A percentile compares a stretch with the other conserved stretches of the same genome.
These are phyloP conservation scores for Melanopsichium pennsylvanicum DNA, from an alignment of 1,284 basidiomycete species.

Conservation along the genomic window DNA sequence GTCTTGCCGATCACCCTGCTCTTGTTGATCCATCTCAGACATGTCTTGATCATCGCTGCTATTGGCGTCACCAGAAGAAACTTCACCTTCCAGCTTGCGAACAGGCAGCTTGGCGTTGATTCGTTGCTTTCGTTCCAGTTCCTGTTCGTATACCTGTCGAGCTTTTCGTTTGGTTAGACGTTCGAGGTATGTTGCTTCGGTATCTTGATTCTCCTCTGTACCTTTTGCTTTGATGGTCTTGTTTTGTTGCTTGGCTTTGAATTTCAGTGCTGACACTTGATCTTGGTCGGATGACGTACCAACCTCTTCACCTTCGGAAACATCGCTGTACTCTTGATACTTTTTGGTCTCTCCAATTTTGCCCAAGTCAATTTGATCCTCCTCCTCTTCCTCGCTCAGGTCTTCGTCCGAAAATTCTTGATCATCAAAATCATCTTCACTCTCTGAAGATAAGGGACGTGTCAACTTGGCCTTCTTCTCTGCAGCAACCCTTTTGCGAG, in stretches of 20 bases:
- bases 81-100: conserved; percentile 22
- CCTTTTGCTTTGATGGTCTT: no score
- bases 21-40: background rate
- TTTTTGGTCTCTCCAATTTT: conserved; percentile 25
- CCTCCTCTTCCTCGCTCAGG: conserved; percentile 9
- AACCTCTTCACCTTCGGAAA: conserved; percentile 42
- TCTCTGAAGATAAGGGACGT: conserved; percentile 70
- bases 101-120: conserved; percentile 32
- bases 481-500: conserved; percentile 12
- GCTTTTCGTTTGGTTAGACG: conserved; percentile 38
- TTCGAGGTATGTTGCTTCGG: conserved; percentile 50
- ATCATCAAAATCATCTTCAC: conserved; percentile 19
- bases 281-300: conserved; percentile 18
- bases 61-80: background rate
- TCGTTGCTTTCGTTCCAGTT: conserved; percentile 30
- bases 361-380: background rate
- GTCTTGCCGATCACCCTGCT: conserved; percentile 10
- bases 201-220: conserved; percentile 20
- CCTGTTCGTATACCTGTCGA: conserved; percentile 26
- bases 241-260: conserved; percentile 14
- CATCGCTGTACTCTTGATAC: conserved; percentile 41
- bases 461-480: conserved; percentile 72
- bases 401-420: conserved; percentile 72
- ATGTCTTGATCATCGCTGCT: conserved; percentile 19
- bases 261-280: background rate